These are phyloP conservation scores for Spergularia azorica DNA, from an alignment of 179 eudicot genomes.

Conservation along the genomic window DNA sequence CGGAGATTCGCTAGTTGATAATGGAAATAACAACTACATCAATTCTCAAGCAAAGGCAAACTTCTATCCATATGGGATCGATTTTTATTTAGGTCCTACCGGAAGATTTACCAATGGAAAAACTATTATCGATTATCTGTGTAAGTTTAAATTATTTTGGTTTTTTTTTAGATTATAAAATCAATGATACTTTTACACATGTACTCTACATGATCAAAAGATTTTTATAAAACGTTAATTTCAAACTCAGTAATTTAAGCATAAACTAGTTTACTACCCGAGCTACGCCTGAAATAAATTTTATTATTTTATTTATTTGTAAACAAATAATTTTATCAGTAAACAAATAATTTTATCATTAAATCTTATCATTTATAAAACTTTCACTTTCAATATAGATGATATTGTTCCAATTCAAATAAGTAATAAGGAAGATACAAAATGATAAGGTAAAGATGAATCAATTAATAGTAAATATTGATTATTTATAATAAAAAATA, in stretches of 20 bases:
- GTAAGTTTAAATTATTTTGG: conserved; percentile 14
- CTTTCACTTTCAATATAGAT: too few species aligned
- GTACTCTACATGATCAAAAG: not conserved
- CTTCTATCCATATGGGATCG: conserved; percentile 76
- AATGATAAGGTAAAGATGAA: too few species aligned
- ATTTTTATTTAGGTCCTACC: conserved; percentile 55
- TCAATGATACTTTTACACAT: not conserved
- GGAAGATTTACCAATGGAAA: conserved; percentile 83
- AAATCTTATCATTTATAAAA: too few species aligned
- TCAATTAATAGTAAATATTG: too few species aligned
- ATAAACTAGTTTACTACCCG: not conserved
- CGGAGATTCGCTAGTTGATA: conserved; percentile 88
- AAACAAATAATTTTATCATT: too few species aligned
- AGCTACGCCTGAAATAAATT: too few species aligned
- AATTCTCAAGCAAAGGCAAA: conserved; percentile 72
- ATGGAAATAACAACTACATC: conserved; percentile 83
- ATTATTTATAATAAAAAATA: too few species aligned
- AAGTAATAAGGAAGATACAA: too few species aligned
- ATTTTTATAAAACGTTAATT: not conserved
- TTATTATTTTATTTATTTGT: too few species aligned
- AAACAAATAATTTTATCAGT: too few species aligned
- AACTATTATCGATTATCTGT: conserved; percentile 59
- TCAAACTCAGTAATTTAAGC: too few species aligned
- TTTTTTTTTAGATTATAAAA: not conserved
- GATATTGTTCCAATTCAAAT: too few species aligned